Evolutionary conservation across 257 asterid species (phyloP).

Genomic region (Plantago ovata): DNA sequence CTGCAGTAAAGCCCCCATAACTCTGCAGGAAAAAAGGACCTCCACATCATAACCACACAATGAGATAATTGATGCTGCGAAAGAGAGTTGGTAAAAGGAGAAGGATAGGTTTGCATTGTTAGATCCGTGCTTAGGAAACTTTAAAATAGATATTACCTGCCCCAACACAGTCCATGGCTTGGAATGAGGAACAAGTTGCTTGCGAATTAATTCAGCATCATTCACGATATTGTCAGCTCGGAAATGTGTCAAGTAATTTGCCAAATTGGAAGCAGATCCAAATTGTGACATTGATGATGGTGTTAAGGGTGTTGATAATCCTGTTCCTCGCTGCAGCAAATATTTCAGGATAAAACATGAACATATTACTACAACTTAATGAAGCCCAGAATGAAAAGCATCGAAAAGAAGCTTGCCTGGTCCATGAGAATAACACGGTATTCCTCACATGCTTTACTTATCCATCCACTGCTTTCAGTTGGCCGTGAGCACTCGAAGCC

Average conservation of each 20-base stretch:
- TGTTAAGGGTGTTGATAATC: slow-evolving; percentile 79
- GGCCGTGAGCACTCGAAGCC: slow-evolving; percentile 88
- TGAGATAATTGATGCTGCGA: slow-evolving; percentile 7
- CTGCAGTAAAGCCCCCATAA: slow-evolving; percentile 94
- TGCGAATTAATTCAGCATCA: slow-evolving; percentile 89
- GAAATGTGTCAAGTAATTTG: slow-evolving; percentile 66
- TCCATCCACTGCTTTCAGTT: slow-evolving; percentile 93
- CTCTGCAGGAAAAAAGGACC: slow-evolving; percentile 55
- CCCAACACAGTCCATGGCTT: slow-evolving; percentile 93
- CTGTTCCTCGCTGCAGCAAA: slow-evolving; percentile 90
- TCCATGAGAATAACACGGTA: slow-evolving; percentile 84
- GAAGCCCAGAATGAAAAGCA: slow-evolving; percentile 8
- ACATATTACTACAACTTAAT: slow-evolving; percentile 1
- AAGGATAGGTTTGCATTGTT: neutral
- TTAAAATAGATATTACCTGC: slow-evolving; percentile 42
- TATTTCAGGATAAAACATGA: slow-evolving; percentile 26
- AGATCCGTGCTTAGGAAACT: neutral
- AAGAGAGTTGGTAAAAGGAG: neutral
- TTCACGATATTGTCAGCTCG: slow-evolving; percentile 89
- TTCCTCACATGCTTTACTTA: slow-evolving; percentile 86
- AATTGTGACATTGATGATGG: slow-evolving; percentile 83
- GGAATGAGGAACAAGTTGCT: slow-evolving; percentile 64
- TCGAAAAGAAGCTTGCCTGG: slow-evolving; percentile 56
- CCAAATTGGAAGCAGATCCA: slow-evolving; percentile 58
- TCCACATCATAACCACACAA: slow-evolving; percentile 13